Evolutionary conservation across 768 basidiomycete species (phyloP), one percentile per base, ranked within the genome.

Genomic region (Amanita subjunquillea): DNA sequence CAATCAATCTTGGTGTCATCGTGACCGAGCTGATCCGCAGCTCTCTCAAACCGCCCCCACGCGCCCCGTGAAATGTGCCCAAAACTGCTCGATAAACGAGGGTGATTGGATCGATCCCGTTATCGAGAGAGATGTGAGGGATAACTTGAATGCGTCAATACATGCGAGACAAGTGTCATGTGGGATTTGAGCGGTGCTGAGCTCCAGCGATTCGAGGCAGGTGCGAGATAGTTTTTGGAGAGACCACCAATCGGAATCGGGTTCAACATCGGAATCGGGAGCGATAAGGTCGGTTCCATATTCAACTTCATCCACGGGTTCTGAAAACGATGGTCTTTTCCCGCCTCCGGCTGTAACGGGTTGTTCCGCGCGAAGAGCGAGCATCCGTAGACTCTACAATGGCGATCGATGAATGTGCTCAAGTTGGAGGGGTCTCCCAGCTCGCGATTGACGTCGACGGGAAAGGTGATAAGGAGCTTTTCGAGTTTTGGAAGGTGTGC

Each of bases 311-410:
- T 17, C 41, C 3, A 22, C 9, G 17, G 41, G 7, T 42, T 22
- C 23, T 0, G 41, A 42, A 12, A 22, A 40, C 20, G 39, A 40
- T 1, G n/a, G n/a, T 17, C 41, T 23, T 20, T 23, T 20, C 41
- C 41, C 23, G 25, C 22, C 20, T 12, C 41, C 41, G 4, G 23
- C 10, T 20, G 71, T 27, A 6, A 69, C 67, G 54, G 67, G 69
- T 53, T 75, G 72, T 13, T 72, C 71, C 3, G 70, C 73, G 46
- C 74, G 71, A 13, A 77, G 60, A 7, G 66, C 61, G 13, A 77
- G 68, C 13, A 63, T 62, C 6, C 63, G 61, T 25, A 77, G 66
- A 2, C 63, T 68, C 54, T 49, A 15, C 63, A 58, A 51, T 76
- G 71, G 12, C 63, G 62, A 23, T 63, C 57, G 40, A 77, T 60